Conservation (phyloP, 2,329 filamentous ascomycete genomes). For the Helicocarpus griseus region DNA sequence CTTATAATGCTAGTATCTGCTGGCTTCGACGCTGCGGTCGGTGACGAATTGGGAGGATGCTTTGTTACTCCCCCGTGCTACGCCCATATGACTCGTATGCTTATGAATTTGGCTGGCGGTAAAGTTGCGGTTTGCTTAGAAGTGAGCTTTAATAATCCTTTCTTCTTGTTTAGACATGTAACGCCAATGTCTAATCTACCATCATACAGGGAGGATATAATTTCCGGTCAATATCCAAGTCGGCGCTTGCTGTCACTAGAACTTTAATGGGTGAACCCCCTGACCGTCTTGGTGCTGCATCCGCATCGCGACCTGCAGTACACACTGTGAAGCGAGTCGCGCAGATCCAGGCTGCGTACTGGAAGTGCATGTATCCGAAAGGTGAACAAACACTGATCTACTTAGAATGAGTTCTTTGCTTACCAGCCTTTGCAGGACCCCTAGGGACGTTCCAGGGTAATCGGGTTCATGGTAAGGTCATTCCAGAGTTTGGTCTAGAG, state of each 20-base stretch:
- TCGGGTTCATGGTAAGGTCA: slow-evolving; percentile 50
- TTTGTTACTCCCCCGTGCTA: slow-evolving; percentile 87
- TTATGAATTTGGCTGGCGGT: slow-evolving; percentile 86
- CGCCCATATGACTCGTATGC: slow-evolving; percentile 98
- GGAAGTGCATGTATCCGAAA: slow-evolving; percentile 77
- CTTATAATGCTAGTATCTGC: slow-evolving; percentile 55
- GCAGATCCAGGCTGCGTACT: slow-evolving; percentile 56
- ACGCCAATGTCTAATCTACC: background rate
- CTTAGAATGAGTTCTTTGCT: background rate
- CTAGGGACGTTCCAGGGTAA: slow-evolving; percentile 28
- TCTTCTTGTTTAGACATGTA: background rate
- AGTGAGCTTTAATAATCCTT: slow-evolving; percentile 19
- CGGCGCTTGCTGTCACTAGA: slow-evolving; percentile 79
- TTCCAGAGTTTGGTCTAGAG: background rate
- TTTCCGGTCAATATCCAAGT: slow-evolving; percentile 81
- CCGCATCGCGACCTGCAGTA: slow-evolving; percentile 43
- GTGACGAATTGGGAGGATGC: slow-evolving; percentile 85
- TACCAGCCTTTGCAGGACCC: slow-evolving; percentile 10
- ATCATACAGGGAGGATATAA: slow-evolving; percentile 70
- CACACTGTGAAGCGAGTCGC: slow-evolving; percentile 49
- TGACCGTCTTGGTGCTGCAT: slow-evolving; percentile 42
- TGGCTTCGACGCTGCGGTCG: slow-evolving; percentile 90
- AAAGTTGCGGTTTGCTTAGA: slow-evolving; percentile 90
- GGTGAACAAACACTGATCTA: slow-evolving; percentile 21
- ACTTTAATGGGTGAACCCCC: slow-evolving; percentile 96